Conservation (phyloP, 1,284 basidiomycete genomes). For the Anthracocystis walkeri region DNA sequence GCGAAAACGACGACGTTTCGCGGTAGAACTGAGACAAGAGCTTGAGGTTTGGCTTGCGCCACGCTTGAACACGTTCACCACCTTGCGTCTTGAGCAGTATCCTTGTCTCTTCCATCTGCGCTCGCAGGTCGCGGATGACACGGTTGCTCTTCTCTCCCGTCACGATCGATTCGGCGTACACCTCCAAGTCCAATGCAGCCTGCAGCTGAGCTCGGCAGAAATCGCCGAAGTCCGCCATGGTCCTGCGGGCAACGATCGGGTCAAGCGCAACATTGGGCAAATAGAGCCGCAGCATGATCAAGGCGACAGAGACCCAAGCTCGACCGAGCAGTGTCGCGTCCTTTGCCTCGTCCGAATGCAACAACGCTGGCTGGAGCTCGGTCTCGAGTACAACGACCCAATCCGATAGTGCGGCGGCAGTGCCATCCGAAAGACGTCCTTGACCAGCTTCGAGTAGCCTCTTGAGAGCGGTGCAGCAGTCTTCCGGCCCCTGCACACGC, state of each 20-base stretch:
- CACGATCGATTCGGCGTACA: constrained; percentile 74
- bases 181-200: constrained; percentile 76
- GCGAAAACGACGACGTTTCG: constrained; percentile 74
- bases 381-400: constrained; percentile 23
- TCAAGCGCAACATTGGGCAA: constrained; percentile 89
- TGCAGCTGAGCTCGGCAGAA: constrained; percentile 71
- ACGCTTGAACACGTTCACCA: constrained; percentile 20
- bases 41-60: constrained; percentile 72
- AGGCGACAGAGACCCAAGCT: constrained; percentile 78
- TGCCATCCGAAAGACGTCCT: constrained; percentile 16
- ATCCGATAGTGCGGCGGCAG: constrained; percentile 17
- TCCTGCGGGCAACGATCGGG: constrained; percentile 79
- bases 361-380: constrained; percentile 12
- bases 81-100: constrained; percentile 25
- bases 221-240: constrained; percentile 73
- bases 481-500: neutral
- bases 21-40: constrained; percentile 83
- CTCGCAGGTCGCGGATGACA: constrained; percentile 59
- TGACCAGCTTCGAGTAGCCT: constrained; percentile 11
- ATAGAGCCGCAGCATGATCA: constrained; percentile 78
- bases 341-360: neutral
- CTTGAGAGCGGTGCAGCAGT: constrained; percentile 18
- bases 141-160: constrained; percentile 77
- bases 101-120: constrained; percentile 22
- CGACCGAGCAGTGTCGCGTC: constrained; percentile 70